Base-by-base conservation (phyloP, 306 rosid species). In the Albizia julibrissin region DNA sequence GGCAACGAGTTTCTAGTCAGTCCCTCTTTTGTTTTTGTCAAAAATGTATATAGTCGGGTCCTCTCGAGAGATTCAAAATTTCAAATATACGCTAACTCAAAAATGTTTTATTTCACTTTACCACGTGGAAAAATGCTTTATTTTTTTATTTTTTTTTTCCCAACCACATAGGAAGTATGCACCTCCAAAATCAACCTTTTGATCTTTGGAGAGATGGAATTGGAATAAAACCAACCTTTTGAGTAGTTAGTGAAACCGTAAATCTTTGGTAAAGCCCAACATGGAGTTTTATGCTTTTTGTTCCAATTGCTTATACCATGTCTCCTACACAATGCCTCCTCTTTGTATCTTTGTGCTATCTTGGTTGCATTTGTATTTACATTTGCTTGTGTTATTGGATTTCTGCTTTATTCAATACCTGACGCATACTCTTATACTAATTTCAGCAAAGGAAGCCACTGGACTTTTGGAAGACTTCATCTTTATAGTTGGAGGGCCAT, bases 401-500 rank as follows among this genome's bases (percentile, higher is more conserved):
- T 31, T 14, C 27, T 47, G 67, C 12, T 79, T 26, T 74, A 49
- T 43, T 47, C n/a, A 54, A 50, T 44, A 66, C 68, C 75, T 79
- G 31, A 69, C 47, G 39, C 61, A 66, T 52, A 19, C 69, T 78
- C 34, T 42, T 69, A 1, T 8, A 29, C 78, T 40, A 42, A 40
- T 81, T 80, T 84, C 99, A 93, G 99, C 99, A 95, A 87, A 89
- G 93, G 90, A 93, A 85, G 84, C 90, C 93, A n/a, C 29, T 83
- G 80, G 95, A 91, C 64, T 93, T 93, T 89, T 91, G 95, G 97
- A 89, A 87, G 83, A 82, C 92, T 75, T 89, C 93, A 72, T 85
- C 95, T 43, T 86, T 70, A 12, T 95, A 87, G 88, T 82, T 71
- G 74, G 76, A 68, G 58, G 76, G 70, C 8, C 4, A 21, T 56